These are phyloP conservation scores for Blastobotrys serpentis DNA, from an alignment of 1,139 yeast species.

Conservation along the genomic window DNA sequence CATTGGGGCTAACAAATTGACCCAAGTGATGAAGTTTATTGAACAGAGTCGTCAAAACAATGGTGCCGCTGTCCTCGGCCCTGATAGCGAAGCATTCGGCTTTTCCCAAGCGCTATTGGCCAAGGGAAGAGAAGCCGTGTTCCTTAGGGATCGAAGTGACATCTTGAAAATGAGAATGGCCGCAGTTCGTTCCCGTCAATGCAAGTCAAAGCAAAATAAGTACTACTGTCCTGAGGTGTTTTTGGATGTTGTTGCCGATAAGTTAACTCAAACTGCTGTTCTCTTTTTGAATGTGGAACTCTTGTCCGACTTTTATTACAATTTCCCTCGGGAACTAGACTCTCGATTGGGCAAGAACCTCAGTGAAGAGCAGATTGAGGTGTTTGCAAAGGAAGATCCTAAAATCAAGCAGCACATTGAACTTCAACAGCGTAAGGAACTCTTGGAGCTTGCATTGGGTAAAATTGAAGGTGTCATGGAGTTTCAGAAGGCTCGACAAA, in stretches of 20 bases:
- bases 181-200: slow-evolving; percentile 70
- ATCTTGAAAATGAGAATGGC: slow-evolving; percentile 72
- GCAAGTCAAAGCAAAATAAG: slow-evolving; percentile 76
- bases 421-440: slow-evolving; percentile 86
- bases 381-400: slow-evolving; percentile 93
- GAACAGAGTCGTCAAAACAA: slow-evolving; percentile 48
- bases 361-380: slow-evolving; percentile 74
- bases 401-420: slow-evolving; percentile 87
- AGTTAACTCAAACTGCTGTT: slow-evolving; percentile 89
- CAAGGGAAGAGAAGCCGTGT: slow-evolving; percentile 79
- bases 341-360: slow-evolving; percentile 62
- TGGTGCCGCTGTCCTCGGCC: slow-evolving; percentile 31
- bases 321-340: slow-evolving; percentile 93
- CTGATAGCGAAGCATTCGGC: slow-evolving; percentile 64
- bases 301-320: slow-evolving; percentile 90
- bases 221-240: slow-evolving; percentile 94
- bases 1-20: slow-evolving; percentile 79
- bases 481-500: slow-evolving; percentile 47
- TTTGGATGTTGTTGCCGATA: slow-evolving; percentile 87
- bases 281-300: slow-evolving; percentile 90
- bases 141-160: slow-evolving; percentile 71
- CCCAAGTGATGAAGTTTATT: slow-evolving; percentile 76
- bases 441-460: slow-evolving; percentile 75
- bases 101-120: slow-evolving; percentile 69
- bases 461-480: slow-evolving; percentile 89